These are phyloP conservation scores for Pestalotiopsis sp. DNA, from an alignment of 2,329 filamentous ascomycete genomes.

Conservation along the genomic window DNA sequence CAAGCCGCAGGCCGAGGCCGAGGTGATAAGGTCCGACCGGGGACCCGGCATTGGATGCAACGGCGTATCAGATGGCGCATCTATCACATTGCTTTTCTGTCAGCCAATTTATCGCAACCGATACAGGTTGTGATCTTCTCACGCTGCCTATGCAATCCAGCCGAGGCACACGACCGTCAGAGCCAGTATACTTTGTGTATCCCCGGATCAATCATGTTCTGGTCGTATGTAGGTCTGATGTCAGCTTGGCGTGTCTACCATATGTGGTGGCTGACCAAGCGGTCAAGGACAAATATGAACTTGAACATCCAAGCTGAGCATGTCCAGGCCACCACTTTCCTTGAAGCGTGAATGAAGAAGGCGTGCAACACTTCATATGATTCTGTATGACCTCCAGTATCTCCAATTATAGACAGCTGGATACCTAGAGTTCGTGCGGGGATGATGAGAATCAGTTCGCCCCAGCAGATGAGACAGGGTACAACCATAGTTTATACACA, in stretches of 20 bases:
- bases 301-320: not conserved
- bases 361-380: too few species aligned
- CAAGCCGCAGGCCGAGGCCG: conserved; percentile 5
- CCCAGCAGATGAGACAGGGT: too few species aligned
- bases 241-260: not conserved
- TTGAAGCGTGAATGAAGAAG: too few species aligned
- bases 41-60: not conserved
- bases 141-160: too few species aligned
- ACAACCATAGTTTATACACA: too few species aligned
- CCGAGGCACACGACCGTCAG: too few species aligned
- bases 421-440: too few species aligned
- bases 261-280: not conserved
- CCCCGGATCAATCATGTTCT: not conserved
- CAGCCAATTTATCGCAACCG: not conserved
- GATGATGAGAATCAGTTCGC: too few species aligned
- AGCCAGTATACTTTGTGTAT: not conserved
- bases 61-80: not conserved
- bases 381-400: too few species aligned
- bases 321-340: not conserved
- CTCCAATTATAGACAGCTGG: too few species aligned
- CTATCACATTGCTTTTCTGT: not conserved
- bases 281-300: not conserved
- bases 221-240: not conserved
- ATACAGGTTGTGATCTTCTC: not conserved
- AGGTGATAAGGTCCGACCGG: not conserved